Evolutionary conservation across 768 basidiomycete genomes (phyloP).

Genomic region (Macrolepiota dolichaula): DNA sequence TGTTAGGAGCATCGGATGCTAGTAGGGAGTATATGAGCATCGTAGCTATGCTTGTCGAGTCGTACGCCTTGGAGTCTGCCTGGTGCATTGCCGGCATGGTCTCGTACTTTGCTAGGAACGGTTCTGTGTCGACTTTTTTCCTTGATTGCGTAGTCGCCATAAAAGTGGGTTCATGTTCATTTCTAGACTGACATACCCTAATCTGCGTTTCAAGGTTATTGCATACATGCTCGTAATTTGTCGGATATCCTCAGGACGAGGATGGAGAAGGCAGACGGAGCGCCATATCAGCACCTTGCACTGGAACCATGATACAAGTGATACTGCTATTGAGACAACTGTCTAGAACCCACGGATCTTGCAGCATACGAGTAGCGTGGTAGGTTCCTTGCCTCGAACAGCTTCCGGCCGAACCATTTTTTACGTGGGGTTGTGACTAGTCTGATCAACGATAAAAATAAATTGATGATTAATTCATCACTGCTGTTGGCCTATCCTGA

Average conservation of each 20-base stretch:
- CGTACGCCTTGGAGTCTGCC: background rate
- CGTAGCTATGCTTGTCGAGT: background rate
- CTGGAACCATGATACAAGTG: background rate
- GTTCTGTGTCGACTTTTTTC: background rate
- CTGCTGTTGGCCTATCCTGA: no score
- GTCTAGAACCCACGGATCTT: background rate
- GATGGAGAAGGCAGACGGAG: background rate
- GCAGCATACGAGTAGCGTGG: background rate
- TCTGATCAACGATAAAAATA: no score
- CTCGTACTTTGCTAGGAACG: background rate
- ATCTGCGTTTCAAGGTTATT: background rate
- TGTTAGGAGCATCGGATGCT: background rate
- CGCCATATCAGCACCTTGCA: background rate
- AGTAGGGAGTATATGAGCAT: background rate
- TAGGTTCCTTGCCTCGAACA: no score
- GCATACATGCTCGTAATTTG: background rate
- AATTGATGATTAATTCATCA: no score
- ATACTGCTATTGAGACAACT: background rate
- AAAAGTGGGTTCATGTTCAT: background rate
- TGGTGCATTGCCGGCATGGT: background rate
- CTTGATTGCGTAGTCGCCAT: background rate
- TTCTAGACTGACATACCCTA: background rate
- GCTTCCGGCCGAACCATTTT: no score
- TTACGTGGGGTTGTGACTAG: no score
- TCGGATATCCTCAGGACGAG: background rate